phyloP scores from a whole-genome alignment of 495 filamentous ascomycete species.

The Daldinia loculata region DNA sequence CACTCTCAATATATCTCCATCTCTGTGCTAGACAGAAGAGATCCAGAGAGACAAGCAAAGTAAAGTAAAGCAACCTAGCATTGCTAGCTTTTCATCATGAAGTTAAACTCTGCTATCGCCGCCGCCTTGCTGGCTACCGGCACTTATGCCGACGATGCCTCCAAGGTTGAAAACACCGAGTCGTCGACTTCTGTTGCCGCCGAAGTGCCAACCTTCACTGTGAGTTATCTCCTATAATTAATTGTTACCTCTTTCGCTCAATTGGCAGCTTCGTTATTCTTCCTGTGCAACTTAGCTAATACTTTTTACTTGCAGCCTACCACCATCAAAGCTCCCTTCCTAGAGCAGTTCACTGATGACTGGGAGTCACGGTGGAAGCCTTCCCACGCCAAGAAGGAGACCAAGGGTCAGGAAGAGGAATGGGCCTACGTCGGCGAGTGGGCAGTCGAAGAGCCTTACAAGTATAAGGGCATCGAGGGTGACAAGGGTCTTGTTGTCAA shows the following conservation, averaged over 20 bases:
- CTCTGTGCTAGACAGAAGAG: conserved; percentile 37
- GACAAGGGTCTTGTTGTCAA: conserved; percentile 98
- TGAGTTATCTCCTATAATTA: conserved; percentile 59
- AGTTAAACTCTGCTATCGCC: conserved; percentile 81
- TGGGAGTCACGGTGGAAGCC: conserved; percentile 93
- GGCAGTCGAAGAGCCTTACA: conserved; percentile 92
- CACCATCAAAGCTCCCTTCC: conserved; percentile 87
- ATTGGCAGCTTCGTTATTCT: conserved; percentile 10
- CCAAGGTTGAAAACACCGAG: conserved; percentile 62
- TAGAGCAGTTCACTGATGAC: conserved; percentile 97
- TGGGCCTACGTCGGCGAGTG: conserved; percentile 98
- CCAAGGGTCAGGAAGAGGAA: conserved; percentile 77
- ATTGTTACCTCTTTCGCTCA: neutral
- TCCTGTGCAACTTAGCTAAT: conserved; percentile 40
- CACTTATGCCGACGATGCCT: conserved; percentile 75
- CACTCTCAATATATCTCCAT: conserved; percentile 23
- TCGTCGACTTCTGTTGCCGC: conserved; percentile 64
- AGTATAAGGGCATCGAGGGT: conserved; percentile 93
- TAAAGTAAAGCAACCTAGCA: conserved; percentile 5
- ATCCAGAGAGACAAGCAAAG: conserved; percentile 22
- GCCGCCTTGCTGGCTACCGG: conserved; percentile 73
- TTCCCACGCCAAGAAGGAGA: conserved; percentile 95
- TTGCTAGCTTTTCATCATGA: conserved; percentile 58
- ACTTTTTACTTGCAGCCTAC: conserved; percentile 69
- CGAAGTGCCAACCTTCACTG: conserved; percentile 86